Percentiles rank a stretch among this genome's conserved stretches.
Conservation (phyloP, 148 eudicot genomes). For the Chenopodium quinoa region DNA sequence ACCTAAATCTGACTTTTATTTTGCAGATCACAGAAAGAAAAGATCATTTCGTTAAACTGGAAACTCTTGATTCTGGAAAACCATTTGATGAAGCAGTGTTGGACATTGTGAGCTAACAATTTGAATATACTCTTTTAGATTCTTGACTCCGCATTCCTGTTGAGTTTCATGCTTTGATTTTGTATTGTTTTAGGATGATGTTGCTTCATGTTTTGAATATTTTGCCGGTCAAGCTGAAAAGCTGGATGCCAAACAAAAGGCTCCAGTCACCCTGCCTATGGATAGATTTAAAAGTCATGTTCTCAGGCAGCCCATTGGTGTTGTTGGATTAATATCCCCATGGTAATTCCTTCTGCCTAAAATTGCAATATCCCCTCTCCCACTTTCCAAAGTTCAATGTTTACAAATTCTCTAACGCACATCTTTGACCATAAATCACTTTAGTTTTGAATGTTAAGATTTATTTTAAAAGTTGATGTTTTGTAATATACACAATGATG, state of each 20-base stretch:
- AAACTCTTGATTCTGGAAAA: conserved; percentile 81
- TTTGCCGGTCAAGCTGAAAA: conserved; percentile 93
- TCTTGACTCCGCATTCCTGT: background rate
- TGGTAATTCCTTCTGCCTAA: conserved; percentile 45
- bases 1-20: conserved; percentile 2
- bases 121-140: background rate
- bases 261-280: conserved; percentile 78
- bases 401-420: too few relatives aligned
- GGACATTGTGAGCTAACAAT: conserved; percentile 69
- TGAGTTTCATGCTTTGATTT: conserved; percentile 16
- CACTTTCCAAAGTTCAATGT: too few relatives aligned
- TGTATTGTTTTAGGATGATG: conserved; percentile 70
- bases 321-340: conserved; percentile 95
- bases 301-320: conserved; percentile 84
- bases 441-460: too few relatives aligned
- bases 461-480: too few relatives aligned
- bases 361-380: background rate
- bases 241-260: conserved; percentile 77
- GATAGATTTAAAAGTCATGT: conserved; percentile 83
- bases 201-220: conserved; percentile 86
- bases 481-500: too few relatives aligned
- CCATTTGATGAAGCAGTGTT: conserved; percentile 86
- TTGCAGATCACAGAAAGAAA: conserved; percentile 77
- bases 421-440: too few relatives aligned
- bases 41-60: conserved; percentile 67